Evolutionary conservation across 139 green algal genomes (phyloP), one percentile per base, ranked within the genome.

Genomic region (Auxenochlorella pyrenoidosa): DNA sequence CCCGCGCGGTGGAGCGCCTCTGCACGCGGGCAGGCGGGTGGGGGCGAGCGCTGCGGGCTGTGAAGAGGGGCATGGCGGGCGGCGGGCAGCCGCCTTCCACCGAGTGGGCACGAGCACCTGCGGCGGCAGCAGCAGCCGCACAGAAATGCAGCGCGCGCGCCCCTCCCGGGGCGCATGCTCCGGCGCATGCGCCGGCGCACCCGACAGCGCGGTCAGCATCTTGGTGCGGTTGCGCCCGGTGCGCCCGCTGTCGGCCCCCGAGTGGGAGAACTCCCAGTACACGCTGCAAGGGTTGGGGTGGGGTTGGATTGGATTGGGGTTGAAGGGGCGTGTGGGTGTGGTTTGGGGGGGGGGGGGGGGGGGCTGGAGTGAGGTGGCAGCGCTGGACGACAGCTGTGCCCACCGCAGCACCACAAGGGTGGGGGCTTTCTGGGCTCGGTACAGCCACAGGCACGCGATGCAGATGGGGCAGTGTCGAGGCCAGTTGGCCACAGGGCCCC

Each of bases 241-340:
- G 32, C 82, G 82, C 5, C 66, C 82, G 10, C 40, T 0, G 66
- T 86, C 82, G 12, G 38, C 70, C 18, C 82, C 82, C 3, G 41
- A 47, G 82, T 86, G 82, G 0, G 66, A 40, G 41, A 47, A 86
- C 66, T 86, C 65, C 82, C 82, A 86, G 38, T 75, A 86, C 43
- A 79, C 66, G 34, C 63, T 83, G 77, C n/a, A 28, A 43, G 30
- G 13, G 41, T 19, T 4, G 21, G 22, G 34, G 34, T 15, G 28
- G n/a, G 68, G 68, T 38, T 43, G n/a, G 68, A 21, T 28, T 30
- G 66, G 66, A 38, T 3, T 3, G 21, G 59, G 13, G 24, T 2
- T 34, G 63, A 34, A 3, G 1, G 26, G 63, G 28, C 28, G 18
- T 71, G 63, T 18, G 6, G 63, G 63, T 34, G 63, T 8, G 8